A percentile compares a stretch with the other conserved stretches of the same genome.
Evolutionary conservation across 192 early-diverging fungal genomes (phyloP).

Genomic region (Umbelopsis sp.): DNA sequence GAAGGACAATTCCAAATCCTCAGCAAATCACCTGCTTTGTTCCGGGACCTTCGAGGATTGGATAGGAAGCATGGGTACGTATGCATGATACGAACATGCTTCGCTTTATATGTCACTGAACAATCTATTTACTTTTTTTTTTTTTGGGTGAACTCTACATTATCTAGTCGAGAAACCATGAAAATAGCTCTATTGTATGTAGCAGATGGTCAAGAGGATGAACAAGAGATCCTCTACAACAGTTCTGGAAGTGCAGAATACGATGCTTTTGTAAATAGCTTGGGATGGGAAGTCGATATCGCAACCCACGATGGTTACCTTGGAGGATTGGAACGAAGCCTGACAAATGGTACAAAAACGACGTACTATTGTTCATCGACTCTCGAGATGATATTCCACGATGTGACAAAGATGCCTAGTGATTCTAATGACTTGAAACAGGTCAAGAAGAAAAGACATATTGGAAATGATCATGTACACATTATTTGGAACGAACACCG

Average conservation of each 20-base stretch:
- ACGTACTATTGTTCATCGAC: conserved; percentile 86
- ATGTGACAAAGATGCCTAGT: conserved; percentile 84
- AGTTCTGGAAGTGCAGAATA: conserved; percentile 71
- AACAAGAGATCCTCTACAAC: conserved; percentile 84
- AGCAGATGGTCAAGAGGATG: conserved; percentile 87
- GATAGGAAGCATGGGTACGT: conserved; percentile 78
- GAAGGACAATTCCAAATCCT: conserved; percentile 68
- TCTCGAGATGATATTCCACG: conserved; percentile 91
- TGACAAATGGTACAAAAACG: conserved; percentile 72
- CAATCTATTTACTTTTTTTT: neutral
- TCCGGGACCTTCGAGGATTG: conserved; percentile 74
- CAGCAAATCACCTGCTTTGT: conserved; percentile 63
- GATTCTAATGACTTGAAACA: conserved; percentile 81
- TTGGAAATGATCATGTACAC: conserved; percentile 99
- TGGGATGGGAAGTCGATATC: conserved; percentile 94
- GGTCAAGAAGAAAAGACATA: conserved; percentile 97
- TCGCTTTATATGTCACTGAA: no score
- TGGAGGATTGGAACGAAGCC: conserved; percentile 83
- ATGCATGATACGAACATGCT: neutral
- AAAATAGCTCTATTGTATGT: conserved; percentile 95
- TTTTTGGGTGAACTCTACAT: neutral
- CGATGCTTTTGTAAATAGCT: conserved; percentile 79
- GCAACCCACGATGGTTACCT: conserved; percentile 81
- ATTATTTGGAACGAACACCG: conserved; percentile 97
- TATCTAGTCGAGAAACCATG: conserved; percentile 75